A percentile compares a stretch with the other conserved stretches of the same genome.
Evolutionary conservation across 805 yeast genomes (phyloP).

Genomic region (Priceomyces castillae): DNA sequence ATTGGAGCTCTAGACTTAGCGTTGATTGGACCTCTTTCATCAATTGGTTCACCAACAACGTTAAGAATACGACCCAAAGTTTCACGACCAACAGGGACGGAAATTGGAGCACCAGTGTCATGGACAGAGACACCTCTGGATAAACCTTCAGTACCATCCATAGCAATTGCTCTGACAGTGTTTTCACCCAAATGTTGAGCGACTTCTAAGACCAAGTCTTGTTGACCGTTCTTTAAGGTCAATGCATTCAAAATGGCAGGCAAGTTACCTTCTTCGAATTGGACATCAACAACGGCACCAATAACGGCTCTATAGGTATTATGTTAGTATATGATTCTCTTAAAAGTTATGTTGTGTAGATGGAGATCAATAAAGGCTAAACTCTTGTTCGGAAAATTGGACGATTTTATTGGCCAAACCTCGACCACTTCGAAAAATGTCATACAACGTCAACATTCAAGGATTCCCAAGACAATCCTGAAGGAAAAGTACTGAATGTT

Average conservation of each 20-base stretch:
- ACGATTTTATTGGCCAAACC: conserved; percentile 28
- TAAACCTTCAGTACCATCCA: conserved; percentile 99
- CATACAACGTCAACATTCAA: too few relatives aligned
- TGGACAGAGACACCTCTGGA: conserved; percentile 90
- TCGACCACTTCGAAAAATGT: conserved; percentile 2
- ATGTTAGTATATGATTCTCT: conserved; percentile 30
- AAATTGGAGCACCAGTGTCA: conserved; percentile 98
- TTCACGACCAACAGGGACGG: conserved; percentile 99
- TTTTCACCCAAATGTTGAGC: conserved; percentile 99
- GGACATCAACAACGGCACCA: conserved; percentile 99
- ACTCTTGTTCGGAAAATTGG: conserved; percentile 9
- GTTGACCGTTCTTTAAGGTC: conserved; percentile 73
- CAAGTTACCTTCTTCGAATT: conserved; percentile 94
- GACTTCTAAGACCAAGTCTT: conserved; percentile 92
- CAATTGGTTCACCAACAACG: conserved; percentile 99
- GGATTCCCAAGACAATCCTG: too few relatives aligned
- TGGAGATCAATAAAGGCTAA: not conserved
- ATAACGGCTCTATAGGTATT: conserved; percentile 74
- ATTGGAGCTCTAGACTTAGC: conserved; percentile 93
- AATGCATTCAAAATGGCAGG: conserved; percentile 98
- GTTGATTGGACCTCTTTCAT: conserved; percentile 98
- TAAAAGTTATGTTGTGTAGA: not conserved
- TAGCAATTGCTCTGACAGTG: conserved; percentile 99
- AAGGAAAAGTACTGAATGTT: too few relatives aligned
- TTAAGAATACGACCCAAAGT: conserved; percentile 98